Evolutionary conservation across 2,329 filamentous ascomycete species (phyloP), one percentile per base, ranked within the genome.

Genomic region (Ascochyta pisi): DNA sequence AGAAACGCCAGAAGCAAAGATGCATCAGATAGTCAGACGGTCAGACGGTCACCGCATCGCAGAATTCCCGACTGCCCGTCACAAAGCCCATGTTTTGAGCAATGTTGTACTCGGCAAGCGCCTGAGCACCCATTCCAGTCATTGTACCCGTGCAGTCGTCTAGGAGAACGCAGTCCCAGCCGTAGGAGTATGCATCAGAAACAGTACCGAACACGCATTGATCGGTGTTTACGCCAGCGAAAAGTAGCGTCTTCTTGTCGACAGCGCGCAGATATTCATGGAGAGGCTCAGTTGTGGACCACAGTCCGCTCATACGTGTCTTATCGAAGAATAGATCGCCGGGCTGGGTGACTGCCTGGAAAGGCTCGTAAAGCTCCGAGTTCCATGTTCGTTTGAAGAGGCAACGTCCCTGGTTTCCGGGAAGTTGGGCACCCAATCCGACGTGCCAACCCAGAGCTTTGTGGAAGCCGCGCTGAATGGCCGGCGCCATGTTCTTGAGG

Each of bases 241-340:
- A 78, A 5, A 78, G 60, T 19, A 79, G 57, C 0, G 76, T 78
- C 61, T 77, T 77, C 66, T 77, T 78, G 35, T 70, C 68, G n/a
- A 70, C 73, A 50, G 73, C 68, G 12, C 73, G 64, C 6, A 79
- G 64, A 57, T 77, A 78, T 53, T 74, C 66, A 61, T 79, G 76
- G 33, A 79, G 68, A 9, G 74, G 75, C 53, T 78, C 70, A 15
- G 74, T 61, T 6, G 73, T 75, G 40, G 71, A 75, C 76, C 77
- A 78, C 26, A 79, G 61, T 23, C 76, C 76, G 29, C 74, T 76
- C 75, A 78, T 78, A 43, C 76, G 71, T 27, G 76, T 74, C 54
- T 78, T 78, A 64, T 79, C 75, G 62, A 79, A 78, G 62, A 76
- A 75, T 6, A 78, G 64, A 49, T 79, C 76, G n/a, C 71, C 64